These are phyloP conservation scores for Smallanthus sonchifolius DNA, from an alignment of 129 eudicot genomes.

Conservation along the genomic window DNA sequence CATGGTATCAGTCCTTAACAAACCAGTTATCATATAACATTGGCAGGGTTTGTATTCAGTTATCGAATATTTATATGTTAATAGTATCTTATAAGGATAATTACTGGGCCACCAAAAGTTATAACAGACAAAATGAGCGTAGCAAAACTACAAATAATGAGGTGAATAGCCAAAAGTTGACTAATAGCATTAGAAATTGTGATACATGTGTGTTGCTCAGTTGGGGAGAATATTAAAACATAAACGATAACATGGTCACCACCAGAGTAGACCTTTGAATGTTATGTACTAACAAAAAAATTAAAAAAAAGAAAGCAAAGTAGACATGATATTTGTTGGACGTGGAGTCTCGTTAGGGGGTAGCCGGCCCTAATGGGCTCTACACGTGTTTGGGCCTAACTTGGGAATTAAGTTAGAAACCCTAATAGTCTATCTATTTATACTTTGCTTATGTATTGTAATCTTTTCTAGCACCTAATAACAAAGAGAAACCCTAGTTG, in stretches of 20 bases:
- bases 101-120: neutral
- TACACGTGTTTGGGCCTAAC: no score
- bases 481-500: no score
- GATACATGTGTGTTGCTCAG: neutral
- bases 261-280: neutral
- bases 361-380: no score
- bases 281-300: neutral
- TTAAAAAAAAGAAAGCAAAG: constrained; percentile 2
- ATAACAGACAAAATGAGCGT: neutral
- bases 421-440: no score
- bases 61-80: neutral
- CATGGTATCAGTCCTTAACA: neutral
- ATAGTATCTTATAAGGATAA: neutral
- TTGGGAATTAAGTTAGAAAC: no score
- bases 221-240: neutral
- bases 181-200: neutral
- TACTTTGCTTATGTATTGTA: no score
- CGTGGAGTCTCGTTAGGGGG: no score
- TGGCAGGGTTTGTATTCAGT: constrained; percentile 2
- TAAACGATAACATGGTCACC: neutral
- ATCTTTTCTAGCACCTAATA: no score
- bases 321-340: no score
- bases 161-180: neutral
- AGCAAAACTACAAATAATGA: neutral
- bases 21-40: constrained; percentile 1